phyloP scores from a whole-genome alignment of 768 basidiomycete genomes.

The Krasilnikovozyma curviuscula region DNA sequence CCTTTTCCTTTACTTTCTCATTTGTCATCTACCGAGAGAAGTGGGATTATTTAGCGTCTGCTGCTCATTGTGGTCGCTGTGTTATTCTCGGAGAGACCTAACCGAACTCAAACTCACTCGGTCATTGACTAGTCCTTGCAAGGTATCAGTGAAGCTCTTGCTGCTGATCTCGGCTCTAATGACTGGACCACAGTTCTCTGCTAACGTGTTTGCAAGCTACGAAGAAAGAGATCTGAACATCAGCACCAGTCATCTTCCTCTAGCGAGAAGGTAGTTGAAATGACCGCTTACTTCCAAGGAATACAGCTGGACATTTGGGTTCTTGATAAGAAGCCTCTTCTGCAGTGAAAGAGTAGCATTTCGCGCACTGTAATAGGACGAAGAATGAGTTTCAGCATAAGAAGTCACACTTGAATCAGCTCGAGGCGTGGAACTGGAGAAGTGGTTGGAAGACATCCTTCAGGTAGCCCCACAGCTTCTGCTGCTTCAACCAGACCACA shows the following conservation, averaged over 20 bases:
- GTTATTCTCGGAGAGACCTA: no score
- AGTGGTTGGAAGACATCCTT: no score
- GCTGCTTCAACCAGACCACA: no score
- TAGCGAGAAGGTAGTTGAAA: background rate
- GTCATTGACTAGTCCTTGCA: conserved; percentile 75
- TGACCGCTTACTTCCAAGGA: conserved; percentile 40
- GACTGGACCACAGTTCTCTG: conserved; percentile 70
- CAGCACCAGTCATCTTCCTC: background rate
- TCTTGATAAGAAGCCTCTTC: conserved; percentile 80
- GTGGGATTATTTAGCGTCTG: no score
- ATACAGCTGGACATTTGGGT: conserved; percentile 91
- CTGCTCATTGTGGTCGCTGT: no score
- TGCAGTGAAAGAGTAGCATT: conserved; percentile 64
- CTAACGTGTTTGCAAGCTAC: conserved; percentile 60
- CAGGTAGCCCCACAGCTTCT: background rate
- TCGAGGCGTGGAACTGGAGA: no score
- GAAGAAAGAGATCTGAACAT: background rate
- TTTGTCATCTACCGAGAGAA: conserved; percentile 88
- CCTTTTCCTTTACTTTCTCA: conserved; percentile 65
- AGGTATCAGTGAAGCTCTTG: conserved; percentile 68
- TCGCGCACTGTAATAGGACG: conserved; percentile 43
- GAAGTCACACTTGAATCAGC: no score
- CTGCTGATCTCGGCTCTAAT: conserved; percentile 74
- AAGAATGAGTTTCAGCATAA: no score
- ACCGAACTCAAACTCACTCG: conserved; percentile 34